Percentiles rank a stretch among this genome's conserved stretches.
These are phyloP conservation scores for Leucosporidium scottii DNA, from an alignment of 768 basidiomycete species.

Conservation along the genomic window DNA sequence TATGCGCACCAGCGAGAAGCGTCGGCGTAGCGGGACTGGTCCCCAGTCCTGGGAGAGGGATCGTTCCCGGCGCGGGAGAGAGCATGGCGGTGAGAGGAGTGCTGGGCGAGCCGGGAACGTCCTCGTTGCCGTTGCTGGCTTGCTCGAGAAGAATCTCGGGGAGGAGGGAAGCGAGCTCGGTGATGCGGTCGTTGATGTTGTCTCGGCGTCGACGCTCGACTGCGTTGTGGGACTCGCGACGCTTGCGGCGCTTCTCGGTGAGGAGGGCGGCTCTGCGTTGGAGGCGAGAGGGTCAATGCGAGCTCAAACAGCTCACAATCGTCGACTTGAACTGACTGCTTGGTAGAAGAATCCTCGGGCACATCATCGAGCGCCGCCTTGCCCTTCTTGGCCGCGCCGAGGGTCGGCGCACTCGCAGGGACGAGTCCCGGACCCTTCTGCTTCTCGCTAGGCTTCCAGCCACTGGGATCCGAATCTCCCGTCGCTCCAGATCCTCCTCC, in stretches of 20 bases:
- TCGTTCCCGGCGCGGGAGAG: neutral
- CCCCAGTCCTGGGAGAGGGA: conserved; percentile 2
- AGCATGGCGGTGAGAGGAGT: neutral
- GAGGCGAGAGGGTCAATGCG: neutral
- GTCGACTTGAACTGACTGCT: neutral
- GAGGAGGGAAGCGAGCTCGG: conserved; percentile 77
- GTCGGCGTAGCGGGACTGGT: neutral
- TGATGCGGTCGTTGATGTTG: conserved; percentile 93
- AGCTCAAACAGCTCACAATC: neutral
- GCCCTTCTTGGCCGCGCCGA: neutral
- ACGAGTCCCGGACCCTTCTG: neutral
- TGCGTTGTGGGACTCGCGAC: conserved; percentile 84
- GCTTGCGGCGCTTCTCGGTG: conserved; percentile 69
- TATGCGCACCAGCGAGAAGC: neutral
- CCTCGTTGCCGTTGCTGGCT: conserved; percentile 7
- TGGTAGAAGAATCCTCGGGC: conserved; percentile 14
- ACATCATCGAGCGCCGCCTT: conserved; percentile 19
- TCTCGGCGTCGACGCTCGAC: conserved; percentile 80
- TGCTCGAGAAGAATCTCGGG: conserved; percentile 65
- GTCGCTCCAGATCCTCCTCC: too few relatives aligned
- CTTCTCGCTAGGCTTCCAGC: conserved; percentile 11
- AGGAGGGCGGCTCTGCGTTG: neutral
- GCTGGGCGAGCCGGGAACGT: neutral
- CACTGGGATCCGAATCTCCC: neutral
- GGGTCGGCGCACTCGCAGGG: conserved; percentile 9